A percentile compares a stretch with the other conserved stretches of the same genome.
phyloP scores from a whole-genome alignment of 2,329 filamentous ascomycete genomes.

The Fusarium cyanostomum region DNA sequence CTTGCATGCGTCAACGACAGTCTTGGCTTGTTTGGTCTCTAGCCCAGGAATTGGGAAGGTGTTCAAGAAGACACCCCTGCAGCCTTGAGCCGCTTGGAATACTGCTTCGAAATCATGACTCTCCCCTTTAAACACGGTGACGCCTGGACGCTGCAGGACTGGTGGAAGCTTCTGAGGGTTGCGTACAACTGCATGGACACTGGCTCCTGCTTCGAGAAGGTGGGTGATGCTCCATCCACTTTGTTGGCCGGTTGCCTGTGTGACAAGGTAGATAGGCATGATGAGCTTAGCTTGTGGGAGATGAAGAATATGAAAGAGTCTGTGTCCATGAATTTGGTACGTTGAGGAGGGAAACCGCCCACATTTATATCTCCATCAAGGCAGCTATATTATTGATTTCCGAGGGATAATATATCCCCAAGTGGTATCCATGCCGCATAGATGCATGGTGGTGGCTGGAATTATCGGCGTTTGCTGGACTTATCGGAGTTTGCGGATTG shows the following conservation, averaged over 20 bases:
- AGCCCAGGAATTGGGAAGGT: conserved; percentile 42
- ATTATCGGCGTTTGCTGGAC: too few relatives aligned
- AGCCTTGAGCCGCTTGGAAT: conserved; percentile 46
- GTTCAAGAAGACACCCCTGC: conserved; percentile 45
- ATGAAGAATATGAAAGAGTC: too few relatives aligned
- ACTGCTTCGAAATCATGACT: conserved; percentile 47
- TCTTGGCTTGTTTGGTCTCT: conserved; percentile 45
- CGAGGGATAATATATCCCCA: too few relatives aligned
- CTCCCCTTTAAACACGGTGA: conserved; percentile 51
- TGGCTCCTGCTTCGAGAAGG: conserved; percentile 47
- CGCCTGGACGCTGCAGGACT: conserved; percentile 35
- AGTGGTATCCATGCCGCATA: too few relatives aligned
- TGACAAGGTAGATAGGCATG: conserved; percentile 49
- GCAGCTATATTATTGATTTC: too few relatives aligned
- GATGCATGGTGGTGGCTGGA: too few relatives aligned
- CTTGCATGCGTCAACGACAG: conserved; percentile 44
- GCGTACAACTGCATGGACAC: conserved; percentile 50
- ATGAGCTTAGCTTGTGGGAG: too few relatives aligned
- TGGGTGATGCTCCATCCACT: conserved; percentile 44
- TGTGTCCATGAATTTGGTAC: too few relatives aligned
- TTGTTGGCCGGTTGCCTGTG: conserved; percentile 49
- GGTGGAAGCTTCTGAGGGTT: conserved; percentile 44
- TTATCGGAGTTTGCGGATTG: too few relatives aligned
- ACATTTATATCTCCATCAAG: too few relatives aligned
- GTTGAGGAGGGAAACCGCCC: too few relatives aligned